Percentiles rank a stretch among this genome's conserved stretches.
Conservation (phyloP, 495 filamentous ascomycete species). For the Neurospora pannonica region DNA sequence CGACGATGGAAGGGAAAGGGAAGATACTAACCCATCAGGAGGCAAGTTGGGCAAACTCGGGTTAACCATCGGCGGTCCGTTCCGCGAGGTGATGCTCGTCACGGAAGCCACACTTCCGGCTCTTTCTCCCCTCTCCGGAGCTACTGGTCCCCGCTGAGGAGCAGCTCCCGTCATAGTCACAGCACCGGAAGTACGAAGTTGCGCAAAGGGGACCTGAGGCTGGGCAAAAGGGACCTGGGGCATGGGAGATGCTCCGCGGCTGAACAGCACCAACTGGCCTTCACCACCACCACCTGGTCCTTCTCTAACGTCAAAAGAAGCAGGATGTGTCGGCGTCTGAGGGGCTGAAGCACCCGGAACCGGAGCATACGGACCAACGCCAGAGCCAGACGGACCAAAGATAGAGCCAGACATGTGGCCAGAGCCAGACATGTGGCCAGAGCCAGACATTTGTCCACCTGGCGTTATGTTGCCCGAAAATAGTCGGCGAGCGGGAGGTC, state of each 20-base stretch:
- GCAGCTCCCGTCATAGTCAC: neutral
- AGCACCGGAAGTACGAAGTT: neutral
- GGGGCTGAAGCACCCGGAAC: neutral
- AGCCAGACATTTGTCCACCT: neutral
- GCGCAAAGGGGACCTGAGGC: neutral
- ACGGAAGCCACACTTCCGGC: neutral
- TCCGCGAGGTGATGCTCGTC: neutral
- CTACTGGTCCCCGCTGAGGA: neutral
- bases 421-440: neutral
- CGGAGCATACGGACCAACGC: neutral
- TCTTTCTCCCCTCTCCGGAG: neutral
- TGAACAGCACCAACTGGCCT: neutral
- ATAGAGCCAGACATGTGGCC: neutral
- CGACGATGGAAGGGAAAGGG: neutral
- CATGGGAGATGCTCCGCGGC: neutral
- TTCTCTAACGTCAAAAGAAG: neutral
- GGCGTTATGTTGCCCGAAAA: neutral
- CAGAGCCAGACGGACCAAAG: neutral
- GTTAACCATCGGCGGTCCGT: neutral
- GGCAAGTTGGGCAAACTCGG: neutral
- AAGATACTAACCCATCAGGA: neutral
- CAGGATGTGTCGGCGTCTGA: neutral
- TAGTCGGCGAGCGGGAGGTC: neutral
- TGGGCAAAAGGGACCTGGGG: neutral
- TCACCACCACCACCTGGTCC: neutral